Percentiles rank a stretch among this genome's conserved stretches.
phyloP scores from a whole-genome alignment of 352 stramenopile genomes.

The Detonula confervacea region DNA sequence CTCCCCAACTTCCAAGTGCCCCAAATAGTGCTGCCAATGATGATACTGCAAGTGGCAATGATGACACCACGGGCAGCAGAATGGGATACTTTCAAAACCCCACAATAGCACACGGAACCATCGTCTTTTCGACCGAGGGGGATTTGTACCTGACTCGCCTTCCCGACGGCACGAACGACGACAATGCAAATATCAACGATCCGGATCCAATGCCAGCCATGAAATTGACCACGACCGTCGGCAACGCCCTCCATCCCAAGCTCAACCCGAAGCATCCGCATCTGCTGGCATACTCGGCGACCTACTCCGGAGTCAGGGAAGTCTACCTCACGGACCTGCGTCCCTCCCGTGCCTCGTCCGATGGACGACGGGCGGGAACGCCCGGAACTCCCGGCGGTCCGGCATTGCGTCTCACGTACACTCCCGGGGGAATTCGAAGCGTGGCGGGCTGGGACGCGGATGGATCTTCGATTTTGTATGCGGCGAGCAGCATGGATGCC shows the following conservation, averaged over 20 bases:
- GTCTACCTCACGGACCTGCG: slow-evolving; percentile 75
- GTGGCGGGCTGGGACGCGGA: slow-evolving; percentile 68
- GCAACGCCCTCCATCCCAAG: slow-evolving; percentile 70
- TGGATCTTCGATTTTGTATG: slow-evolving; percentile 59
- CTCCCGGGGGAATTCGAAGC: slow-evolving; percentile 46
- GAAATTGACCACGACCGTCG: slow-evolving; percentile 74
- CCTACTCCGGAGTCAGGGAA: slow-evolving; percentile 66
- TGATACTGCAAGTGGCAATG: slow-evolving; percentile 1
- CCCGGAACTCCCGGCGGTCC: slow-evolving; percentile 40
- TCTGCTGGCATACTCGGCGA: slow-evolving; percentile 71
- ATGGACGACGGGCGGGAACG: background rate
- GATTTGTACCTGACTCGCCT: slow-evolving; percentile 70
- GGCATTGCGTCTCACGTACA: slow-evolving; percentile 64
- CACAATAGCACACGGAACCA: slow-evolving; percentile 56
- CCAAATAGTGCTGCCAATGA: slow-evolving; percentile 12
- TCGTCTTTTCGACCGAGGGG: slow-evolving; percentile 80
- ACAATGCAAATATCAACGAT: background rate
- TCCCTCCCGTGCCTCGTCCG: background rate
- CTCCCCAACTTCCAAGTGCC: too few relatives aligned
- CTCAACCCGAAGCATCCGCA: slow-evolving; percentile 60
- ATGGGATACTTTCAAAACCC: slow-evolving; percentile 68
- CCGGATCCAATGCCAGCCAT: slow-evolving; percentile 35
- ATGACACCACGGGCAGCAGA: background rate
- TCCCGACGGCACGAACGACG: background rate
- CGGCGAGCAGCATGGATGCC: slow-evolving; percentile 44